phyloP scores from a whole-genome alignment of 2,329 filamentous ascomycete species.

The Stemphylium beticola region DNA sequence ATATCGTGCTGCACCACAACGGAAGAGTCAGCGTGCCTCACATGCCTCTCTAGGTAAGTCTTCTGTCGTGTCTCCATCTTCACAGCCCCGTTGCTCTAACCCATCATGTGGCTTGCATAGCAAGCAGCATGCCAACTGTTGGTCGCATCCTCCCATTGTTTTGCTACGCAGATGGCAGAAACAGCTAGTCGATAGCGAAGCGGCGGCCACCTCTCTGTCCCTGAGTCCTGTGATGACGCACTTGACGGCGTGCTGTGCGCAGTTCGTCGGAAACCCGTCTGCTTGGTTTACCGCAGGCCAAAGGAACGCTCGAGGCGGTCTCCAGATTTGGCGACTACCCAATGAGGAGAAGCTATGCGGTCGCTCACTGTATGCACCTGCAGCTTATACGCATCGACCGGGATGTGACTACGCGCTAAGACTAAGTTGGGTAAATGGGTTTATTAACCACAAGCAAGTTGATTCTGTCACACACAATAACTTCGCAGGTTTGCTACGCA shows the following conservation, averaged over 20 bases:
- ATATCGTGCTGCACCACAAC: not conserved
- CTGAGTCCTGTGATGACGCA: not conserved
- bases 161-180: not conserved
- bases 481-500: constrained; percentile 1
- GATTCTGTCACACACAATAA: constrained; percentile 1
- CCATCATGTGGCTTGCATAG: constrained; percentile 1
- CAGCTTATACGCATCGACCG: constrained; percentile 19
- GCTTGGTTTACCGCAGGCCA: constrained; percentile 13
- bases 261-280: not conserved
- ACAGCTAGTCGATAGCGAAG: not conserved
- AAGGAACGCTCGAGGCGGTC: constrained; percentile 2
- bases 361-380: constrained; percentile 14
- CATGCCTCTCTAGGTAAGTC: not conserved
- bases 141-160: not conserved
- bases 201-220: not conserved
- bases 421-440: constrained; percentile 25
- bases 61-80: not conserved
- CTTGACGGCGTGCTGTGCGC: not conserved
- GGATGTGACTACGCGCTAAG: constrained; percentile 15
- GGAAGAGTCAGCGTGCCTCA: not conserved
- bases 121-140: not conserved
- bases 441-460: constrained; percentile 11
- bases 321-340: constrained; percentile 8
- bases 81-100: not conserved
- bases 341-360: constrained; percentile 12